phyloP scores from a whole-genome alignment of 306 rosid species.

The Psophocarpus tetragonolobus region DNA sequence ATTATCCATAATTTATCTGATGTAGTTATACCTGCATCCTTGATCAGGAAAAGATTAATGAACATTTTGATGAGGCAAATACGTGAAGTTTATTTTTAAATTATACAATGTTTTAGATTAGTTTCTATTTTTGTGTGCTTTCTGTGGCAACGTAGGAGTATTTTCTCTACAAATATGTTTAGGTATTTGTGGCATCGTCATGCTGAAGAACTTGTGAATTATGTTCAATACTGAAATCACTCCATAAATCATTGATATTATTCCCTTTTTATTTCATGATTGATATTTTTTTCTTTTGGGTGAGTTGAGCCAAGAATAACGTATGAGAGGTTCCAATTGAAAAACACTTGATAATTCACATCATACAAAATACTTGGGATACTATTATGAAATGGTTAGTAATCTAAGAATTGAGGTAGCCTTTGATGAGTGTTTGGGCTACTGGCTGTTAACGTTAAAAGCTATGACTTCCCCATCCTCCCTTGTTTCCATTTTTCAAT shows the following conservation, averaged over 20 bases:
- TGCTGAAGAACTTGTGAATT: neutral
- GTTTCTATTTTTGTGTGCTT: neutral
- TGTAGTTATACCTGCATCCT: neutral
- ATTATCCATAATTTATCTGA: constrained; percentile 2
- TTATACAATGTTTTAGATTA: neutral
- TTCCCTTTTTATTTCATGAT: neutral
- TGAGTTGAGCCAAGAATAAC: neutral
- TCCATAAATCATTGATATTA: neutral
- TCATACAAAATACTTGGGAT: neutral
- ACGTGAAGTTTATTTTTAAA: neutral
- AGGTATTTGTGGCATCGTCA: neutral
- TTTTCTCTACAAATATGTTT: constrained; percentile 1
- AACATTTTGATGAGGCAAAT: neutral
- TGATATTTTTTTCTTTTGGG: neutral
- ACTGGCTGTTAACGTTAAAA: neutral
- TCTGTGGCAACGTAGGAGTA: neutral
- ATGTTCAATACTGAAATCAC: neutral
- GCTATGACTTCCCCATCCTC: neutral
- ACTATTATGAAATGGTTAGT: neutral
- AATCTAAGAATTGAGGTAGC: neutral
- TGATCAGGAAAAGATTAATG: neutral
- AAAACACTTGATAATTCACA: neutral
- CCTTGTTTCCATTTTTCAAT: neutral
- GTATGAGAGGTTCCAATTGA: neutral
- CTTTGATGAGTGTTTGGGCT: neutral